Conservation (phyloP, 345 rosid genomes). For the Citropsis articulata region DNA sequence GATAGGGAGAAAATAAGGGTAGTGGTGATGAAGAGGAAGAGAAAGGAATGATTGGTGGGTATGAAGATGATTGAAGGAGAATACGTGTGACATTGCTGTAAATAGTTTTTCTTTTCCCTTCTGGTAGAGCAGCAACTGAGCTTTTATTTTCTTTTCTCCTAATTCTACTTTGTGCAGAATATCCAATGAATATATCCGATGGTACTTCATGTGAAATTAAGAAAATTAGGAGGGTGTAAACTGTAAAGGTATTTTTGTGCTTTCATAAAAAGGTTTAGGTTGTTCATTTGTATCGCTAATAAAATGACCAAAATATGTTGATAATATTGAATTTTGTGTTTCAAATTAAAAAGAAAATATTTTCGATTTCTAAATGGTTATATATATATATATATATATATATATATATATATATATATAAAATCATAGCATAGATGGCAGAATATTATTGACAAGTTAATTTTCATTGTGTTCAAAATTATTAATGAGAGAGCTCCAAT, state of each 20-base stretch:
- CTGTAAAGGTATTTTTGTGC: not conserved
- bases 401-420: too few relatives aligned
- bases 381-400: too few relatives aligned
- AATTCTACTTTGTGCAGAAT: not conserved
- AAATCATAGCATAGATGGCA: too few relatives aligned
- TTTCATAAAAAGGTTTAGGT: not conserved
- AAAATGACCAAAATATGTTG: not conserved
- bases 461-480: too few relatives aligned
- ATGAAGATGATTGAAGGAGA: constrained; percentile 19
- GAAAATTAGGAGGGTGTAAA: not conserved
- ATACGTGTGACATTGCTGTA: constrained; percentile 34
- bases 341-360: too few relatives aligned
- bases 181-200: not conserved
- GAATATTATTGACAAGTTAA: too few relatives aligned
- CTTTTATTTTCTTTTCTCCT: not conserved
- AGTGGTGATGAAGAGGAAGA: constrained; percentile 5
- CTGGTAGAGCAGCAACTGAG: too few relatives aligned
- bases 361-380: too few relatives aligned
- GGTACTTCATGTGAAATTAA: not conserved
- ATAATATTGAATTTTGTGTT: not conserved
- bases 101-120: not conserved
- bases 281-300: not conserved
- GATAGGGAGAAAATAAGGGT: constrained; percentile 12
- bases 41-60: constrained; percentile 23
- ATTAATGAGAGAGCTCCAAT: too few relatives aligned